Conservation (phyloP, 2,329 filamentous ascomycete genomes). For the Colletotrichum eremochloae region DNA sequence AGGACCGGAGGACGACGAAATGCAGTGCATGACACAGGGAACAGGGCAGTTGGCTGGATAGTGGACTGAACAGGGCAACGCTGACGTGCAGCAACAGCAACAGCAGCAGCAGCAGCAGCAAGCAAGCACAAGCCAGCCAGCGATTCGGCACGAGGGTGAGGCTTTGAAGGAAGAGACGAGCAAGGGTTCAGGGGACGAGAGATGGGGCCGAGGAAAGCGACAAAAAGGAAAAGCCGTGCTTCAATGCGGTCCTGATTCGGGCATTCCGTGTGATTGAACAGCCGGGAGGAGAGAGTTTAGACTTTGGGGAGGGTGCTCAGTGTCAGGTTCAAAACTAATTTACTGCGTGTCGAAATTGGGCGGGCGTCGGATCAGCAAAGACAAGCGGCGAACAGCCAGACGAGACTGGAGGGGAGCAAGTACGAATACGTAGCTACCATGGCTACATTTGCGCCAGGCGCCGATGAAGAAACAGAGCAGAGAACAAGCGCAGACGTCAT, state of each 20-base stretch:
- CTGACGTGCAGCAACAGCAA: slow-evolving; percentile 1
- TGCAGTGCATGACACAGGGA: slow-evolving; percentile 13
- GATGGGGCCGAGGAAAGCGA: neutral
- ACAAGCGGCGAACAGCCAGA: neutral
- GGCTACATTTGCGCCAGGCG: neutral
- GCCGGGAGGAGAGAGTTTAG: neutral
- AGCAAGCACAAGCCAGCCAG: slow-evolving; percentile 2
- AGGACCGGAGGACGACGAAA: neutral
- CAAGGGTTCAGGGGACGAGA: neutral
- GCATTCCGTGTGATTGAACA: neutral
- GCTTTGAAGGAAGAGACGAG: neutral
- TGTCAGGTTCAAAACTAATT: neutral
- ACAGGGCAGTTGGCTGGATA: neutral
- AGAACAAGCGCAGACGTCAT: slow-evolving; percentile 36
- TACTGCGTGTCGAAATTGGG: neutral
- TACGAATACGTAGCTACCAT: neutral
- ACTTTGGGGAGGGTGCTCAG: neutral
- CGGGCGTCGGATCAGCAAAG: neutral
- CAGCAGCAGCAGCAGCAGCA: neutral
- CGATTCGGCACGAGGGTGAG: neutral
- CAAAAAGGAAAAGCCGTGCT: slow-evolving; percentile 7
- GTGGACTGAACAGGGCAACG: slow-evolving; percentile 1
- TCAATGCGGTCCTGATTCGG: slow-evolving; percentile 21
- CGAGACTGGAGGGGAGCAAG: neutral
- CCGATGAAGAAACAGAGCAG: slow-evolving; percentile 36